Base-by-base conservation (phyloP, 306 rosid species). In the Pterocarpus santalinus region DNA sequence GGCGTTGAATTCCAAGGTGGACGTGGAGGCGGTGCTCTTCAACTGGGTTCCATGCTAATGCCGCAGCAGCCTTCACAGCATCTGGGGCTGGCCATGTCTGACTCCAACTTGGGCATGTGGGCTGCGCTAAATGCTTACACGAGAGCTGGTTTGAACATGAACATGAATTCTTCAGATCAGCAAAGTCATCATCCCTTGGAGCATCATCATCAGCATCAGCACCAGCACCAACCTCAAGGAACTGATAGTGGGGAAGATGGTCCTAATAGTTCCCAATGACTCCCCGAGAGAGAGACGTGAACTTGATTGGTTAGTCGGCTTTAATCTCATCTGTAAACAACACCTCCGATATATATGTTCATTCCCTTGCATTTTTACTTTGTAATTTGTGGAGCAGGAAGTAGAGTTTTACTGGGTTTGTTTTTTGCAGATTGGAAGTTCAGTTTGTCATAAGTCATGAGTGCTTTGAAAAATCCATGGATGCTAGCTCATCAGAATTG, bases 101-200 rank as follows among this genome's bases (percentile, higher is more conserved):
- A 94, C n/a, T 87, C 98, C 7, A 94, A 94, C 77, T 75, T 94
- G 88, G 98, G 97, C 34, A 89, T 94, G 94, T 35, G 92, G 75
- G 98, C 97, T 0, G 96, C 97, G 38, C 88, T 94, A 0, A 94
- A 94, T 86, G 97, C 97, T 2, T 94, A 89, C 69, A 81, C 93
- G 0, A 91, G 97, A 84, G 87, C 86, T 16, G 88, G 84, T 63
- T 84, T 94, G 74, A 94, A 91, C 76, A 76, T 87, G 41, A 94
- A 94, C 58, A 52, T 52, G 17, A 52, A 52, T 55, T 55, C 61
- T 76, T 85, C 91, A 7, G 88, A 89, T 68, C 87, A 85, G 1
- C 88, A 85, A n/a, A 22, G 28, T 22, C 28, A 22, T 22, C 28
- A 22, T 22, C 28, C 28, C 28, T 61, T 89, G 73, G 93, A 86